Base-by-base conservation (phyloP, 345 rosid genomes). In the Eucalyptus tenuipes region DNA sequence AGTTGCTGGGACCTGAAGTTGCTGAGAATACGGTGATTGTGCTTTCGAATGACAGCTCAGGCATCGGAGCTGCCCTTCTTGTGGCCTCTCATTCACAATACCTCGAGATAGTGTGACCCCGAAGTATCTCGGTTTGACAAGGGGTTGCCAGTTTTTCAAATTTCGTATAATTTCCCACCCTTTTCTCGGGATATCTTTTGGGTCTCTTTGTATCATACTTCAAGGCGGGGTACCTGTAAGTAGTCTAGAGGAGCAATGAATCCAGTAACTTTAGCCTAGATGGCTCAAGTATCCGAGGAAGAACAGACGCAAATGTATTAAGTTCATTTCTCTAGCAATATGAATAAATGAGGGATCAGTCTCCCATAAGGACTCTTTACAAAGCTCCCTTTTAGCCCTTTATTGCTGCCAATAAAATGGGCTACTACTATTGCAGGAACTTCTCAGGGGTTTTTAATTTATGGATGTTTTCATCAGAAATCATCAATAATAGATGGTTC, bases 11-110 rank as follows among this genome's bases (percentile, higher is more conserved):
- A 64, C 92, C 92, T 49, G 95, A 92, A 86, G 94, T 89, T 55
- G 90, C 93, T 1, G 91, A 93, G 85, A 92, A 79, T 49, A 45
- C 94, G 24, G 88, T 75, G 49, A 86, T 93, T 7, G 91, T 89
- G 90, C 96, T 79, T 75, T 93, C 95, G 13, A 94, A 93, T 20
- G 97, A 96, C 61, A 96, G 98, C 82, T 96, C 97, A 1, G 98
- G 98, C 88, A 93, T 93, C 16, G 97, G 97, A 64, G 97, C 97
- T 17, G 95, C 95, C 40, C 95, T 95, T 88, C 93, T 96, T 8
- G 96, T 96, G 11, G 98, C 97, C 55, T 93, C 96, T 15, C 96
- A 94, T 88, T 95, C 98, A 57, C 97, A 94, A 61, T 94, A 93
- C 88, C 89, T 87, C 24, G 90, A 88, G 87, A 88, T 48, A 12